phyloP scores from a whole-genome alignment of 805 yeast genomes.

The Martiniozyma abietophila region DNA sequence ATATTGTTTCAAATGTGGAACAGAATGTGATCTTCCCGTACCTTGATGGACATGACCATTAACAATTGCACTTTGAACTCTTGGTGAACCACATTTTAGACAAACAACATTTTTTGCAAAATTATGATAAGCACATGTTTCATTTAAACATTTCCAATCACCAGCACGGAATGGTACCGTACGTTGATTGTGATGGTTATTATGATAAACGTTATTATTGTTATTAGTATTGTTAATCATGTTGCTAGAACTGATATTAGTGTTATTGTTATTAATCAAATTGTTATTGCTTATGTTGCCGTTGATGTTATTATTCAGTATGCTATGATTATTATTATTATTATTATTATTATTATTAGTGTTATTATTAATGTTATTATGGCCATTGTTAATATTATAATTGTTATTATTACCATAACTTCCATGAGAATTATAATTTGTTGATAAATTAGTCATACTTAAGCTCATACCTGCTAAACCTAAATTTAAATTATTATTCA shows the following conservation, averaged over 20 bases:
- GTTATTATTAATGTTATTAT: constrained; percentile 13
- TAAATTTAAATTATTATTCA: too few relatives aligned
- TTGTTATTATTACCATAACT: constrained; percentile 19
- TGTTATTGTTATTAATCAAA: constrained; percentile 13
- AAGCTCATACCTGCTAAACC: too few relatives aligned
- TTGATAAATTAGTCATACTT: too few relatives aligned
- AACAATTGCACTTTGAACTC: constrained; percentile 27
- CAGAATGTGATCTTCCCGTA: constrained; percentile 11
- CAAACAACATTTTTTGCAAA: constrained; percentile 87
- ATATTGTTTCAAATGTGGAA: too few relatives aligned
- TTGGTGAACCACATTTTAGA: constrained; percentile 79
- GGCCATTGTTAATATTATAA: constrained; percentile 12
- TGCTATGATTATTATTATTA: constrained; percentile 5
- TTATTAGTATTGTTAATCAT: constrained; percentile 8
- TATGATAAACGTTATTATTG: constrained; percentile 12
- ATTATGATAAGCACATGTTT: constrained; percentile 77
- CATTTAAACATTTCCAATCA: constrained; percentile 86
- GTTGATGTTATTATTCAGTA: constrained; percentile 6
- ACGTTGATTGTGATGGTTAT: constrained; percentile 21
- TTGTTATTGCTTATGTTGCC: constrained; percentile 11
- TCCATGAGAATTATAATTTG: too few relatives aligned
- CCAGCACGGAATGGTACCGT: constrained; percentile 96
- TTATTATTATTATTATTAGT: constrained; percentile 8
- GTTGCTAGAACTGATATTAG: constrained; percentile 3
- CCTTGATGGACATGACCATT: constrained; percentile 23